These are phyloP conservation scores for Polyplosphaeria fusca DNA, from an alignment of 495 filamentous ascomycete genomes.

Conservation along the genomic window DNA sequence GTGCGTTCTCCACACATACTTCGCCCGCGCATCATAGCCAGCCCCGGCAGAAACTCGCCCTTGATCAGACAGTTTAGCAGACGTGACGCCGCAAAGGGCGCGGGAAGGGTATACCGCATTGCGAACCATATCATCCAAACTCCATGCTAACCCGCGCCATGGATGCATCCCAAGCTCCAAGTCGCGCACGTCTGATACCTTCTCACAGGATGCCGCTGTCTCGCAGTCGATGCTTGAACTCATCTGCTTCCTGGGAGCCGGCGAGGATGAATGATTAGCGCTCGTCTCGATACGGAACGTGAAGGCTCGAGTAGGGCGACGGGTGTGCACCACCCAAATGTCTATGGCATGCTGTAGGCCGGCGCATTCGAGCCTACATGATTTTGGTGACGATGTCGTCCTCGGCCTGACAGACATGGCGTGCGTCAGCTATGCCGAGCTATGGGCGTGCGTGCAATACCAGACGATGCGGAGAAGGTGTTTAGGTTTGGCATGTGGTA, in stretches of 20 bases:
- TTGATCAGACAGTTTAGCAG: constrained; percentile 23
- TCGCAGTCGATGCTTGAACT: constrained; percentile 28
- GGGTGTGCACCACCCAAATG: no score
- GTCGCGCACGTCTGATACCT: constrained; percentile 15
- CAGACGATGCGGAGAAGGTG: background rate
- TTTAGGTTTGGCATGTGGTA: constrained; percentile 33
- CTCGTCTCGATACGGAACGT: constrained; percentile 6
- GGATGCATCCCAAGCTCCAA: constrained; percentile 7
- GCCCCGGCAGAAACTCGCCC: background rate
- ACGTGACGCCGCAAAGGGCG: constrained; percentile 10
- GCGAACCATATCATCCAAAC: constrained; percentile 17
- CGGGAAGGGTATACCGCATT: constrained; percentile 27
- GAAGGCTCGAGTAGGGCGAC: background rate
- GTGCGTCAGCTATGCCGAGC: constrained; percentile 47
- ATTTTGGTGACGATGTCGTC: constrained; percentile 92
- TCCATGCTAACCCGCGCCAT: constrained; percentile 15
- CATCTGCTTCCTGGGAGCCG: constrained; percentile 32
- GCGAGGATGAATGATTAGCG: constrained; percentile 23
- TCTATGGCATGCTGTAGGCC: no score
- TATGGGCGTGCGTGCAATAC: constrained; percentile 46
- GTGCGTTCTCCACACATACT: constrained; percentile 20
- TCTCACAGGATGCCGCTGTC: constrained; percentile 34
- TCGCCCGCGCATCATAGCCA: background rate
- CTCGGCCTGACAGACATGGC: constrained; percentile 68
- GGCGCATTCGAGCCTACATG: constrained; percentile 60